A percentile compares a stretch with the other conserved stretches of the same genome.
phyloP scores from a whole-genome alignment of 345 rosid species.

The Aquilaria malaccensis region DNA sequence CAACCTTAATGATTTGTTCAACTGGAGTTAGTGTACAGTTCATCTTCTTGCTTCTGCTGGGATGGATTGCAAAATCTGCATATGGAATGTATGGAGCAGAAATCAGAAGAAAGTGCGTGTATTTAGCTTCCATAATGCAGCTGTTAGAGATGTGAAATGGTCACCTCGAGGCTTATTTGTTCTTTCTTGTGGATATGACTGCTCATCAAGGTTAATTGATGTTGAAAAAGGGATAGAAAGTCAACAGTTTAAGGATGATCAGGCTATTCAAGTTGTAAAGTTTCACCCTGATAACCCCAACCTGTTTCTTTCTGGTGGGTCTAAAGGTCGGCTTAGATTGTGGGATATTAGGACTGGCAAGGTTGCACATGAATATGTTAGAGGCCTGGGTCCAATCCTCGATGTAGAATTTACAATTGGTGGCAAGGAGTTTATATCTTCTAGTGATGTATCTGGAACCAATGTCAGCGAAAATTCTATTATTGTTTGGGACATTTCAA shows the following conservation, averaged over 20 bases:
- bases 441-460: conserved; percentile 66
- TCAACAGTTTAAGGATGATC: conserved; percentile 61
- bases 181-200: conserved; percentile 83
- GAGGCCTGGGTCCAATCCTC: conserved; percentile 63
- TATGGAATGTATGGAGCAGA: conserved; percentile 84
- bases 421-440: conserved; percentile 69
- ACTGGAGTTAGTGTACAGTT: conserved; percentile 53
- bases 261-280: conserved; percentile 53
- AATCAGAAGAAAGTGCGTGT: conserved; percentile 48
- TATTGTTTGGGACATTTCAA: conserved; percentile 64
- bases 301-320: conserved; percentile 81
- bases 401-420: conserved; percentile 62
- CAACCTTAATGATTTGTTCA: conserved; percentile 39
- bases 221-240: conserved; percentile 68
- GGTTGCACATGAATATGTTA: conserved; percentile 46
- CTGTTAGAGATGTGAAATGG: conserved; percentile 79
- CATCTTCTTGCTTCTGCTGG: conserved; percentile 95
- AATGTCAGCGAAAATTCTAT: conserved; percentile 76
- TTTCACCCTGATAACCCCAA: conserved; percentile 57
- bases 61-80: conserved; percentile 52
- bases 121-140: conserved; percentile 50
- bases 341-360: conserved; percentile 72
- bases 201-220: conserved; percentile 58
- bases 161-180: conserved; percentile 43
- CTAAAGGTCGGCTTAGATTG: conserved; percentile 60